Conservation (phyloP, 345 rosid species). For the Stellera chamaejasme region DNA sequence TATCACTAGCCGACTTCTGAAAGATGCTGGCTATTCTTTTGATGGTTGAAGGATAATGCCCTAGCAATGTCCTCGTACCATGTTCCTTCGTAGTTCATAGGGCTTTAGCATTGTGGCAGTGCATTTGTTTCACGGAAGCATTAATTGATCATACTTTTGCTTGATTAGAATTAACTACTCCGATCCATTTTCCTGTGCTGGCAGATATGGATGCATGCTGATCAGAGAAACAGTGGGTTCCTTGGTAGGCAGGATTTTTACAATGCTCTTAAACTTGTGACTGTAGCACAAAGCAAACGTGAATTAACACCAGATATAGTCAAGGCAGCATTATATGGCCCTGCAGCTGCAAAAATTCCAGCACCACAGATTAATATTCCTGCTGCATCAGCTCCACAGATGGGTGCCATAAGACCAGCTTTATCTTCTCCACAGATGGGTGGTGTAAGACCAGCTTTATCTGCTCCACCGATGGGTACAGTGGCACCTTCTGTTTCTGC, state of each 20-base stretch:
- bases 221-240: slow-evolving; percentile 63
- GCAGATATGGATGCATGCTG: slow-evolving; percentile 88
- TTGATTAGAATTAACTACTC: background rate
- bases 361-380: slow-evolving; percentile 80
- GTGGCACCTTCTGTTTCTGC: slow-evolving; percentile 37
- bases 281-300: slow-evolving; percentile 95
- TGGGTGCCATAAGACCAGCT: slow-evolving; percentile 28
- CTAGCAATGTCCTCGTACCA: too few relatives aligned
- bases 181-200: slow-evolving; percentile 19
- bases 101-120: too few relatives aligned
- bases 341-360: slow-evolving; percentile 96
- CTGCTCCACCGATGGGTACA: slow-evolving; percentile 15
- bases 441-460: slow-evolving; percentile 3
- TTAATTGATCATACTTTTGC: too few relatives aligned
- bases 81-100: too few relatives aligned
- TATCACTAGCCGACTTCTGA: too few relatives aligned
- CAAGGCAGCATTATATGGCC: slow-evolving; percentile 87
- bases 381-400: slow-evolving; percentile 38
- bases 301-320: slow-evolving; percentile 90
- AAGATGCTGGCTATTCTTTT: too few relatives aligned
- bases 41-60: too few relatives aligned
- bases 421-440: slow-evolving; percentile 36
- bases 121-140: background rate
- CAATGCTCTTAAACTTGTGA: slow-evolving; percentile 89
- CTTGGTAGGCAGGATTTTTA: slow-evolving; percentile 81